Conservation (phyloP, 1,284 basidiomycete genomes). For the Malassezia furfur region DNA sequence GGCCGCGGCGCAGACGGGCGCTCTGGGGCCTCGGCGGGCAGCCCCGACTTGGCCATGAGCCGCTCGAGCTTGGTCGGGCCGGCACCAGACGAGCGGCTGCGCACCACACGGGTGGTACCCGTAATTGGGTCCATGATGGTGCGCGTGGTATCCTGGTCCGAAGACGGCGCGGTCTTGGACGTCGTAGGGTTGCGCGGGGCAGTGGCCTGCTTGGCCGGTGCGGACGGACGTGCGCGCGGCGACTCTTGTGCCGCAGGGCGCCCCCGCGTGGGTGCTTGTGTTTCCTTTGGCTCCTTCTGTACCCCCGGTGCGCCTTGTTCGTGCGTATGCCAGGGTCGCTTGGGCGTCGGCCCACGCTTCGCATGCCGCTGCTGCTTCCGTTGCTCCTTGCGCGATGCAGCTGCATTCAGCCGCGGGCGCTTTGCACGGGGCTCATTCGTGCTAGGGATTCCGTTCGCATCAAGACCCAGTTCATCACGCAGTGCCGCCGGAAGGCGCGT, state of each 20-base stretch:
- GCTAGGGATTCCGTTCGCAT: not conserved
- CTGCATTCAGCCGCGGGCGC: not conserved
- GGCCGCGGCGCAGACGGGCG: not conserved
- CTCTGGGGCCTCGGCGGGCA: not conserved
- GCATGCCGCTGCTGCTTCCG: conserved; percentile 14
- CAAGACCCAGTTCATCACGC: conserved; percentile 37
- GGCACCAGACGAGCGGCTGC: not conserved
- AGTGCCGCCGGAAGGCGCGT: conserved; percentile 37
- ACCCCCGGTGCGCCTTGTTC: not conserved
- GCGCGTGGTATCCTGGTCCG: not conserved
- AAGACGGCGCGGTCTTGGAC: too few relatives aligned
- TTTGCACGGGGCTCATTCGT: not conserved
- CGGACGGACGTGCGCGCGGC: too few relatives aligned
- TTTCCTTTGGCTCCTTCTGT: not conserved
- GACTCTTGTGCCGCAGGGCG: too few relatives aligned
- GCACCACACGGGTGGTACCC: not conserved
- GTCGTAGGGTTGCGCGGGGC: too few relatives aligned
- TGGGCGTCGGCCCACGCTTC: conserved; percentile 1
- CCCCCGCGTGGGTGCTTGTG: too few relatives aligned
- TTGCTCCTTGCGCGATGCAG: conserved; percentile 9
- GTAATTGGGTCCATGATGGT: conserved; percentile 13
- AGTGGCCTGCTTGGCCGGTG: too few relatives aligned
- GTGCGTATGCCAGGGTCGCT: not conserved
- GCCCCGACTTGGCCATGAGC: not conserved
- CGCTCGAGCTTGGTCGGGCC: conserved; percentile 2